Conservation (phyloP, 331 rosid genomes). For the Rhamnella rubrinervis region DNA sequence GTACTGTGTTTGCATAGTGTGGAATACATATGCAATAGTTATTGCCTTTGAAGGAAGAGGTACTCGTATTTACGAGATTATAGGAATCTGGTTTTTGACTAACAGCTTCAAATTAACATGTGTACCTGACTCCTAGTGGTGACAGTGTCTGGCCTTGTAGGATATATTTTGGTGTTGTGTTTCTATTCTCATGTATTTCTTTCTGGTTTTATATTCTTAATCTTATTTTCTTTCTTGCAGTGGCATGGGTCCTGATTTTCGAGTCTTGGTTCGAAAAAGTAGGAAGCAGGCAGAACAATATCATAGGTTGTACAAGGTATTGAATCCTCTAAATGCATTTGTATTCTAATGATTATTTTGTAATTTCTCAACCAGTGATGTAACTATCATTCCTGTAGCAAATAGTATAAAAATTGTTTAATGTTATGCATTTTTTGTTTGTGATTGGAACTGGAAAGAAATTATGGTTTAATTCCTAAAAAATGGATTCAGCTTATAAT, state of each 20-base stretch:
- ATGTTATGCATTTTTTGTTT: too few species aligned
- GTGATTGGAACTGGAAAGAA: too few species aligned
- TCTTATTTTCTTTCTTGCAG: slow-evolving; percentile 40
- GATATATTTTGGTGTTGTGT: slow-evolving; percentile 8
- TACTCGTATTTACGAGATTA: not conserved
- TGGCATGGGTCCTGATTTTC: slow-evolving; percentile 98
- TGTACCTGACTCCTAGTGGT: not conserved
- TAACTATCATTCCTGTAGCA: not conserved
- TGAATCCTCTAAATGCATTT: slow-evolving; percentile 10
- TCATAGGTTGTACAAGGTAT: slow-evolving; percentile 84
- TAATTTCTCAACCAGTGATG: not conserved
- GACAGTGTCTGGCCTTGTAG: not conserved
- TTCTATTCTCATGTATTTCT: not conserved
- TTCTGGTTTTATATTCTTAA: slow-evolving; percentile 19
- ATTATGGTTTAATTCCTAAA: too few species aligned
- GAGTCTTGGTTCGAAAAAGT: slow-evolving; percentile 91
- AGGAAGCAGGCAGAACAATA: slow-evolving; percentile 96
- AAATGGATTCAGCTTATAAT: too few species aligned
- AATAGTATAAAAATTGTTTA: not conserved
- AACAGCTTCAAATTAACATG: not conserved
- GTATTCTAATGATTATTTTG: not conserved
- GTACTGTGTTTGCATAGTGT: not conserved
- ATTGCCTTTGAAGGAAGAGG: not conserved
- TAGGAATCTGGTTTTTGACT: not conserved
- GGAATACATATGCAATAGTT: not conserved